phyloP scores from a whole-genome alignment of 768 basidiomycete species.

The Nevesoporus exiguus region DNA sequence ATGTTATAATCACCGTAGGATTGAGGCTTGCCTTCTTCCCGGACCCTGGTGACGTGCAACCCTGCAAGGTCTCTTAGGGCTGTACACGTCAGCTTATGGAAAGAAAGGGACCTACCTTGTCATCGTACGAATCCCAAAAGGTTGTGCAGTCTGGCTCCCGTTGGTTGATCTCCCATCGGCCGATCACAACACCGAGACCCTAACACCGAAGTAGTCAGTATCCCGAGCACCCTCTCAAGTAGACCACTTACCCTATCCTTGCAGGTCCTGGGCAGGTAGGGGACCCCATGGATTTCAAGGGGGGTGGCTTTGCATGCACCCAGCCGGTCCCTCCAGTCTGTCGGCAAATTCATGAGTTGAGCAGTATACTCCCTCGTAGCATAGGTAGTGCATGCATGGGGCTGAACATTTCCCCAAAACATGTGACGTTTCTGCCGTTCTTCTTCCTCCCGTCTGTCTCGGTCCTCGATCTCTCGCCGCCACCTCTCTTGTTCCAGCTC shows the following conservation, averaged over 20 bases:
- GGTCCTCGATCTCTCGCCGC: slow-evolving; percentile 1
- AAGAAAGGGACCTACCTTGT: slow-evolving; percentile 19
- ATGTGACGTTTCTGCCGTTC: slow-evolving; percentile 25
- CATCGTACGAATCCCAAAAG: slow-evolving; percentile 22
- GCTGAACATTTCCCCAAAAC: slow-evolving; percentile 17
- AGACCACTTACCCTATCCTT: slow-evolving; percentile 20
- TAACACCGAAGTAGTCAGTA: neutral
- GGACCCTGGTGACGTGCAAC: slow-evolving; percentile 24
- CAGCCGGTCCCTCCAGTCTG: slow-evolving; percentile 13
- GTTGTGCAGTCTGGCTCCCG: slow-evolving; percentile 28
- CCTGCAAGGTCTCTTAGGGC: slow-evolving; percentile 11
- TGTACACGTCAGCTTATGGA: neutral
- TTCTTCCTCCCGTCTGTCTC: slow-evolving; percentile 18
- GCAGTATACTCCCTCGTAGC: slow-evolving; percentile 30
- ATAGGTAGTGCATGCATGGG: slow-evolving; percentile 25
- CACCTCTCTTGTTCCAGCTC: neutral
- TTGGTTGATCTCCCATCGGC: slow-evolving; percentile 25
- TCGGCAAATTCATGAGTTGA: slow-evolving; percentile 27
- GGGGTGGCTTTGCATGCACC: slow-evolving; percentile 23
- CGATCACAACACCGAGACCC: slow-evolving; percentile 21
- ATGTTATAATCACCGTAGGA: neutral
- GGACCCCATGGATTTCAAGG: slow-evolving; percentile 20
- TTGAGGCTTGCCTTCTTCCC: slow-evolving; percentile 14
- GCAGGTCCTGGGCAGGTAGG: slow-evolving; percentile 18
- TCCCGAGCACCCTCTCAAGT: too few relatives aligned